These are phyloP conservation scores for Helotiales sp. DNA, from an alignment of 2,329 filamentous ascomycete genomes.

Conservation along the genomic window DNA sequence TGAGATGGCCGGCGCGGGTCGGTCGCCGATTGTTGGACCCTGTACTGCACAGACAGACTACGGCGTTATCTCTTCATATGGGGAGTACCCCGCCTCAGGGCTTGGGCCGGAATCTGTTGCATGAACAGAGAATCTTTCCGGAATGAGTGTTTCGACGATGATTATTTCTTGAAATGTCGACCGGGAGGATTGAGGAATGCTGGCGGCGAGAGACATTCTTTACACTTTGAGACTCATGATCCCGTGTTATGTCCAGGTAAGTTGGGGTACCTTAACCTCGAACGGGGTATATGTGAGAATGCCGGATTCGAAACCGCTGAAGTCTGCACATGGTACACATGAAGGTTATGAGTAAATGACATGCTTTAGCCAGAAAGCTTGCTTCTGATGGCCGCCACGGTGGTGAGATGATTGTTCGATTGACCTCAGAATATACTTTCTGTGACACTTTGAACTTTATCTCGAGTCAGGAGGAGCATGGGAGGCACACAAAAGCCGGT, in stretches of 20 bases:
- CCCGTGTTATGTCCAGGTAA: background rate
- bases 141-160: conserved; percentile 13
- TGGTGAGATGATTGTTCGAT: conserved; percentile 1
- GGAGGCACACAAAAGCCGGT: background rate
- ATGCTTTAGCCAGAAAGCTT: conserved; percentile 10
- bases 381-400: conserved; percentile 3
- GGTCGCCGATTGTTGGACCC: conserved; percentile 6
- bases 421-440: background rate
- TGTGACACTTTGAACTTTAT: background rate
- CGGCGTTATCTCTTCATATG: conserved; percentile 15
- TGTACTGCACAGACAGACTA: conserved; percentile 22
- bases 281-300: conserved; percentile 1
- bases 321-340: conserved; percentile 3
- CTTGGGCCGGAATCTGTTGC: conserved; percentile 5
- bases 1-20: conserved; percentile 12
- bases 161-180: conserved; percentile 5
- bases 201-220: background rate
- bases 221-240: background rate
- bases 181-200: background rate
- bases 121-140: conserved; percentile 9
- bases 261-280: conserved; percentile 1
- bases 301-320: conserved; percentile 1
- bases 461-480: conserved; percentile 1
- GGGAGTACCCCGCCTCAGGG: conserved; percentile 19
- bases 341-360: conserved; percentile 7